Base-by-base conservation (phyloP, 768 basidiomycete genomes). In the Termitomyces eurrhizus region DNA sequence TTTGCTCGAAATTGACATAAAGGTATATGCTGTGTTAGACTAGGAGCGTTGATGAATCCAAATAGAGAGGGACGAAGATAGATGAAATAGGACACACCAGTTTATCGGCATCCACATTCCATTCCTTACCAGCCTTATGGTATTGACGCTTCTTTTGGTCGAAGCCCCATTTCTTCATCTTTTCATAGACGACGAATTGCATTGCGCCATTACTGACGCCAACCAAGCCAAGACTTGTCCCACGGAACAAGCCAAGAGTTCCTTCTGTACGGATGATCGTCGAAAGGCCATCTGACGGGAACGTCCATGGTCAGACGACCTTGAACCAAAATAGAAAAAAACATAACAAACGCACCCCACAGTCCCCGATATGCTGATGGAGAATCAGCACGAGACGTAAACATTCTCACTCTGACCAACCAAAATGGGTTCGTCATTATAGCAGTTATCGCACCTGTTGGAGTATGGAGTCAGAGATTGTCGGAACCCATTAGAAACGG, bases 341-440 rank as follows among this genome's bases (percentile, higher is more conserved):
- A 61, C 58, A 9, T 16, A 13, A 51, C 56, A 39, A 58, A 73
- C 88, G 61, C 62, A 94, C 93, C 78, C 84, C 84, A 89, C 59
- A 95, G 78, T 9, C 89, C 86, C 18, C 86, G 84, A 73, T 98
- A 98, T 1, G 93, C 86, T 3, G 72, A 77, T 9, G 90, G 85
- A 45, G 88, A 84, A 58, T 83, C 80, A 33, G 82, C 72, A 11
- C 76, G 77, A 1, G 94, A 89, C 1, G 95, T 93, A 70, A 97
- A 99, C 87, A 98, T 95, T 61, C 97, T 86, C 9, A 97, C 95
- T 77, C 96, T 92, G 58, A 98, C 90, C 14, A 98, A 90, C 96
- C 96, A 98, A 66, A 98, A 86, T 0, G 96, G 97, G 73, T 99
- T 98, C 7, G 96, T 99, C 70, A 97, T 82, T 68, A 98, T 77